Evolutionary conservation across 148 eudicot species (phyloP), one percentile per base, ranked within the genome.

Genomic region (Persicaria tinctoria): DNA sequence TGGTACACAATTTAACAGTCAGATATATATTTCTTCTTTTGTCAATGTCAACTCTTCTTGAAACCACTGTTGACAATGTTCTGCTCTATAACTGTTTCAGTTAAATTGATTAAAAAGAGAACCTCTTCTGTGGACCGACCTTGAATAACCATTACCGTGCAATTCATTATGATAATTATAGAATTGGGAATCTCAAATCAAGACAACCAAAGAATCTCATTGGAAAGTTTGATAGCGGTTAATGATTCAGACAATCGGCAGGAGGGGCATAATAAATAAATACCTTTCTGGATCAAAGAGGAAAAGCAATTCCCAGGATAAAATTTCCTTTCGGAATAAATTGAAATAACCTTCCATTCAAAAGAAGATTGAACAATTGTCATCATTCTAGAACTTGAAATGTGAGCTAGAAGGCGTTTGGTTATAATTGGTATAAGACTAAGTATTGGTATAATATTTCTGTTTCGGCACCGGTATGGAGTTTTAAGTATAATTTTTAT

Each of bases 1-100:
- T 89, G 91, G 93, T 89, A 81, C 79, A 66, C 46, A 38, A 5
- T 32, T 64, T 12, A 66, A 27, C 64, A 4, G 8, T 66, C 70
- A 66, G 8, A 8, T 66, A 66, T 66, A 0, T 57, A 5, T 57
- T 66, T 66, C 70, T 3, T 11, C 70, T 64, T 66, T 9, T 66
- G 46, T 4, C 44, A 66, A 32, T 32, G 41, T 63, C 68, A 63
- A 45, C 68, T 63, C 68, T 32, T 0, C 46, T 27, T 63, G 16
- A 5, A 8, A 63, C 46, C 6, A 63, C 6, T 57, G 2, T 27
- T 57, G 32, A 57, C 63, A 17, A 57, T 17, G 32, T 57, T 27
- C 32, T 57, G 20, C 32, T 51, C 13, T 51, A 17, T 57, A 18
- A 6, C 27, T 64, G 41, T 64, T 17, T 41, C 38, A 41, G 11